Evolutionary conservation across 2,329 filamentous ascomycete genomes (phyloP), one percentile per base, ranked within the genome.

Genomic region (Madurella fahalii): DNA sequence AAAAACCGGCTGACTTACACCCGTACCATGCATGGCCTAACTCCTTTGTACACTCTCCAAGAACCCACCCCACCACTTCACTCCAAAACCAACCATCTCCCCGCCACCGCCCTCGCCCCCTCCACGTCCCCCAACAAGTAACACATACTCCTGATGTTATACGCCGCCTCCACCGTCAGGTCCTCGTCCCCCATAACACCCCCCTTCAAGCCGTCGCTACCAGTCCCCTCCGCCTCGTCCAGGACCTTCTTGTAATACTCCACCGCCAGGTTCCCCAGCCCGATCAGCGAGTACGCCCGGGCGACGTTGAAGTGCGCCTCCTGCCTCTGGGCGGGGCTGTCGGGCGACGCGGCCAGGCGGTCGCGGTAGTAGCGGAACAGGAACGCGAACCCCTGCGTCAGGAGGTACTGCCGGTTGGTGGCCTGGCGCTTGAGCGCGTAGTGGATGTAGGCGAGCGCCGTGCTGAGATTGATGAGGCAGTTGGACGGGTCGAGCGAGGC

Each of bases 401-500:
- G 84, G 40, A 91, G 82, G 66, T 89, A 93, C 67, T 97, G 93
- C 1, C 94, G 79, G 67, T 97, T 97, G 46, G 93, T 90, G 0
- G 87, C 85, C 69, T 95, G 90, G 2, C 93, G 82, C 69, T 97
- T 96, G 65, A 96, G 80, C 0, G 88, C 86, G 68, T 94, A 88
- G 68, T 96, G 90, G 40, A 96, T 82, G 69, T 96, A 97, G 31
- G 86, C 86, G 12, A 94, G 80, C 0, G 86, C 91, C 20, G 96
- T 85, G 63, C 83, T 88, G 11, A 99, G 80, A 58, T 90, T 87
- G 59, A 96, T 81, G 64, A 89, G 83, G 0, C 87, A 80, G 65
- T 96, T 95, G 8, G 80, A 71, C 0, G 89, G 87, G 60, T 91
- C 86, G 2, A 96, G 72, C 1, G 89, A 82, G 52, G 84, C 81